Percentiles rank a stretch among this genome's conserved stretches.
These are phyloP conservation scores for Blastobotrys serpentis DNA, from an alignment of 1,139 yeast genomes.

Conservation along the genomic window DNA sequence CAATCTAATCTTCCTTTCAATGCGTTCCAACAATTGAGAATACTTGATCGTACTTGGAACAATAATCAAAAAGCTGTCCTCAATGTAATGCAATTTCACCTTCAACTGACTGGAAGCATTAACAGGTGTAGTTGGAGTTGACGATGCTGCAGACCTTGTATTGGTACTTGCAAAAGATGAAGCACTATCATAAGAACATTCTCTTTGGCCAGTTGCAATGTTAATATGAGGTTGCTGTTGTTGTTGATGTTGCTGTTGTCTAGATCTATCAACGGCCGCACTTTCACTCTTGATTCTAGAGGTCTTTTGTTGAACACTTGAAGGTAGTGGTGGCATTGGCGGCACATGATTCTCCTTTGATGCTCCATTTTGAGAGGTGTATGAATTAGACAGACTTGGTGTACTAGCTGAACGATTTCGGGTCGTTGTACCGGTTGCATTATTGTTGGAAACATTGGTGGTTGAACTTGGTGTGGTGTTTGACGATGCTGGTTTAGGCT, in stretches of 20 bases:
- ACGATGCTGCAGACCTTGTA: constrained; percentile 14
- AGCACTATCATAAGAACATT: constrained; percentile 10
- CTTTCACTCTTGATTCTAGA: constrained; percentile 28
- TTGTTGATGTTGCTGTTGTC: background rate
- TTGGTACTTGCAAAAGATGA: constrained; percentile 9
- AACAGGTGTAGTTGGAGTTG: constrained; percentile 17
- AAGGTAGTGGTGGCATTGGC: constrained; percentile 19
- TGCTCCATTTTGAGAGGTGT: constrained; percentile 1
- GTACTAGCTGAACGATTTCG: constrained; percentile 27
- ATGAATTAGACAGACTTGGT: constrained; percentile 14
- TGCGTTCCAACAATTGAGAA: constrained; percentile 45
- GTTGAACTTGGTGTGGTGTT: constrained; percentile 4
- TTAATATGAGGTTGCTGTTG: background rate
- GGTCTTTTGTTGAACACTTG: constrained; percentile 14
- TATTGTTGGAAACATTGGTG: constrained; percentile 2
- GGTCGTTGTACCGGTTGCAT: constrained; percentile 9
- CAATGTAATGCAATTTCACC: constrained; percentile 50
- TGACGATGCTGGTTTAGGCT: background rate
- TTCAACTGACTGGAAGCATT: constrained; percentile 37
- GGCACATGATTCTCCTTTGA: constrained; percentile 8
- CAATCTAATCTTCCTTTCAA: constrained; percentile 47
- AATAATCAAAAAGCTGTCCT: constrained; percentile 44
- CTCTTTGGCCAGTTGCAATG: constrained; percentile 10
- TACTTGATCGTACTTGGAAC: constrained; percentile 51
- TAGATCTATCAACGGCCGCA: constrained; percentile 12